Percentiles rank a stretch among this genome's conserved stretches.
Evolutionary conservation across 2,329 filamentous ascomycete species (phyloP).

Genomic region (Penicillium sp.): DNA sequence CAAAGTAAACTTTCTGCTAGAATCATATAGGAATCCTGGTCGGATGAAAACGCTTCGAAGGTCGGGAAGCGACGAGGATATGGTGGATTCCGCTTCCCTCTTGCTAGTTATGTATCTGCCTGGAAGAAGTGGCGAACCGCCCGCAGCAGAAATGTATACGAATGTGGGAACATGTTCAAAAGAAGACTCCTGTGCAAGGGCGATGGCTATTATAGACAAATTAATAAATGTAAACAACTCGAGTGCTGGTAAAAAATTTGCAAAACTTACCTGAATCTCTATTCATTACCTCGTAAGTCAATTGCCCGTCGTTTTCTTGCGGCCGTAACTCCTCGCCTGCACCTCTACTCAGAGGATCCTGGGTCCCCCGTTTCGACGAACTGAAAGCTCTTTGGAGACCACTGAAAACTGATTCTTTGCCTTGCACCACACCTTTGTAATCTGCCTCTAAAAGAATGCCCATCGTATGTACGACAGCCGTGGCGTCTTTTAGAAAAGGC

Average conservation of each 20-base stretch:
- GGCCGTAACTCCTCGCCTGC: slow-evolving; percentile 60
- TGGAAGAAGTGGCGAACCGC: slow-evolving; percentile 79
- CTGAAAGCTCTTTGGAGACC: slow-evolving; percentile 78
- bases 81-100: slow-evolving; percentile 77
- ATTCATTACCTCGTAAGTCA: slow-evolving; percentile 98
- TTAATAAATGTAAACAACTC: neutral
- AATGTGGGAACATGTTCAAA: slow-evolving; percentile 65
- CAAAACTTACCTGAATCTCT: slow-evolving; percentile 61
- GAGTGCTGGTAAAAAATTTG: neutral
- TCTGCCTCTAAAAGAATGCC: slow-evolving; percentile 95
- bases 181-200: slow-evolving; percentile 72
- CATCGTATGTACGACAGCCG: slow-evolving; percentile 90
- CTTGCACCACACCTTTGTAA: slow-evolving; percentile 88
- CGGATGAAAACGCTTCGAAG: slow-evolving; percentile 80
- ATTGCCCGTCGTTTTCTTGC: slow-evolving; percentile 65
- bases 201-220: slow-evolving; percentile 58
- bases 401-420: slow-evolving; percentile 73
- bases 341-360: slow-evolving; percentile 66
- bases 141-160: slow-evolving; percentile 84
- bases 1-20: slow-evolving; percentile 73
- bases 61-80: slow-evolving; percentile 66
- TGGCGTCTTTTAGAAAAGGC: slow-evolving; percentile 68
- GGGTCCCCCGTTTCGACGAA: slow-evolving; percentile 55
- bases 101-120: slow-evolving; percentile 86
- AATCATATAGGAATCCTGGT: slow-evolving; percentile 86